phyloP scores from a whole-genome alignment of 177 flowering plant genomes.

The Vitis hybrid region DNA sequence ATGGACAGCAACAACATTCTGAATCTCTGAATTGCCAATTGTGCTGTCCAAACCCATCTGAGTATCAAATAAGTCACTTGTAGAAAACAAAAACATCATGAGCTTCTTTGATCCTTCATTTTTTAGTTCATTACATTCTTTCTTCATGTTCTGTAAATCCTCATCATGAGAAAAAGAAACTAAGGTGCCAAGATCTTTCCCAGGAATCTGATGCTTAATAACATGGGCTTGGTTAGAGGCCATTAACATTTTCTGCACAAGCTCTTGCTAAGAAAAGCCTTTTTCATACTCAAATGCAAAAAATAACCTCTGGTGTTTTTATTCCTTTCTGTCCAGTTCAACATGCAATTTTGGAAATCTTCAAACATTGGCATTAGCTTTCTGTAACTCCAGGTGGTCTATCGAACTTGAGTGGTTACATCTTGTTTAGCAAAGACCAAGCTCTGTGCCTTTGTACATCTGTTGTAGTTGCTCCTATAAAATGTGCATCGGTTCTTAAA shows the following conservation, averaged over 20 bases:
- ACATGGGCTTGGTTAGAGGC: conserved; percentile 51
- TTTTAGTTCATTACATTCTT: conserved; percentile 58
- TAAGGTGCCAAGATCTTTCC: conserved; percentile 91
- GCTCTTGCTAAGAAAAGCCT: conserved; percentile 69
- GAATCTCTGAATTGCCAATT: conserved; percentile 77
- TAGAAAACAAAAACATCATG: conserved; percentile 83
- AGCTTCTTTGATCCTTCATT: conserved; percentile 61
- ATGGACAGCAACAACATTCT: conserved; percentile 92
- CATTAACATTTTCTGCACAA: conserved; percentile 53
- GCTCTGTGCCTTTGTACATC: too few relatives aligned
- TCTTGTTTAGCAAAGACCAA: too few relatives aligned
- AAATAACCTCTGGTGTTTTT: too few relatives aligned
- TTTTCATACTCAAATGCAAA: conserved; percentile 33
- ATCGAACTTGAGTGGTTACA: too few relatives aligned
- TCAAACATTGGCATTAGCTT: too few relatives aligned
- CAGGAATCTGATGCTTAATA: conserved; percentile 92
- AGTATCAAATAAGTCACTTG: conserved; percentile 64
- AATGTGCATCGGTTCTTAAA: too few relatives aligned
- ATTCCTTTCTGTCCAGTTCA: too few relatives aligned
- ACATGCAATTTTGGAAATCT: too few relatives aligned
- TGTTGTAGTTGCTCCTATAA: too few relatives aligned
- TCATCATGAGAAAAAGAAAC: conserved; percentile 91
- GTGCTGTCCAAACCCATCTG: conserved; percentile 48
- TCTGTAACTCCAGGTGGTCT: too few relatives aligned
- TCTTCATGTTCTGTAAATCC: conserved; percentile 90